Base-by-base conservation (phyloP, 2,329 filamentous ascomycete genomes). In the Tolypocladium amazonense region DNA sequence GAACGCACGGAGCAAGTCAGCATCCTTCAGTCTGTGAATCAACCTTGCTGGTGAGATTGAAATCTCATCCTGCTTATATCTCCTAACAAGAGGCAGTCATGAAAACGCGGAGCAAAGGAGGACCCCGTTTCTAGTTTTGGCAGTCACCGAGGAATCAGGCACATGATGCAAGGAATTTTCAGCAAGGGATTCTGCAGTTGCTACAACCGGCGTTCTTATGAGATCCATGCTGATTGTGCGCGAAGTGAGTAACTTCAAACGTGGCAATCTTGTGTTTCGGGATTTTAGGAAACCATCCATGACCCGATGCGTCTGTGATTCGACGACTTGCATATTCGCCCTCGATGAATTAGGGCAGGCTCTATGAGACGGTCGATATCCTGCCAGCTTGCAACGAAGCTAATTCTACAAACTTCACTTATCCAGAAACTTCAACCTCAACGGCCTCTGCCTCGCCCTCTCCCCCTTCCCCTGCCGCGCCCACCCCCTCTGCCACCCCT, bases 401-500 rank as follows among this genome's bases (percentile, higher is more conserved):
- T 50, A 27, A 20, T 18, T 50, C 25, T 30, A 15, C 15, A 30
- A 30, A 50, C 47, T 18, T 38, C 56, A n/a, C 37, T n/a, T 6
- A 35, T 8, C 33, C 39, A n/a, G 12, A 41, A 35, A 50, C 59
- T 35, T 5, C 43, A 33, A 43, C 56, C 57, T 57, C 63, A 63
- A 63, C 62, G 62, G 38, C 64, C 65, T 58, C 67, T 60, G 33
- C 67, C 65, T 53, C 62, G 56, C 12, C 60, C 62, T 57, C 69
- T 64, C 33, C 66, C 65, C 61, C 66, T 57, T n/a, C 64, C 66
- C 59, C 76, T 71, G 56, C 76, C 67, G 2, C 74, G 67, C 20
- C 73, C 69, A 35, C 77, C 70, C 56, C 78, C 71, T 11, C 78
- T 72, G 15, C 79, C 70, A n/a, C 79, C 73, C 11, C 72, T 76